Conservation (phyloP, 108 stramenopile species). For the Bacterosira constricta region DNA sequence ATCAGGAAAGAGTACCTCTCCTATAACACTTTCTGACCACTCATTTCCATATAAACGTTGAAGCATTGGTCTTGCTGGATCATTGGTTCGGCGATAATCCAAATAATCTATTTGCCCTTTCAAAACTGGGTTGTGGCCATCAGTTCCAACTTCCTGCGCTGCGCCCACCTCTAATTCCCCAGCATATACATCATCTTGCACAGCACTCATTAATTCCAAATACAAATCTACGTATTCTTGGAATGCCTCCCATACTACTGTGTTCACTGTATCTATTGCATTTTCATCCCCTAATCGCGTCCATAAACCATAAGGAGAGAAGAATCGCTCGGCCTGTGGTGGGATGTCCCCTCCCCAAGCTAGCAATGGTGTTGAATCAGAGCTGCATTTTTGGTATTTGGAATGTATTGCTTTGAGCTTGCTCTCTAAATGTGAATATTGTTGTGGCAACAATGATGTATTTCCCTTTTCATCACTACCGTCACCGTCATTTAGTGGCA, state of each 20-base stretch:
- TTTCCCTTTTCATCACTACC: not conserved
- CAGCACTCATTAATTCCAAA: slow-evolving; percentile 45
- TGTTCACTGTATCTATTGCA: slow-evolving; percentile 53
- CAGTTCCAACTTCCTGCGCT: not conserved
- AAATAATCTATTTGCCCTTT: slow-evolving; percentile 52
- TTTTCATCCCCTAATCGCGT: slow-evolving; percentile 58
- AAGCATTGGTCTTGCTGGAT: slow-evolving; percentile 89
- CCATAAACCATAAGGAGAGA: slow-evolving; percentile 81
- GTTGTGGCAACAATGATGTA: slow-evolving; percentile 26
- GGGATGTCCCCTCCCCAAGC: slow-evolving; percentile 87
- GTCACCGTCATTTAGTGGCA: slow-evolving; percentile 16
- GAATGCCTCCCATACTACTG: slow-evolving; percentile 56
- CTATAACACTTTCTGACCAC: slow-evolving; percentile 70
- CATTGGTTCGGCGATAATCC: slow-evolving; percentile 69
- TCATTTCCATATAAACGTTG: slow-evolving; percentile 74
- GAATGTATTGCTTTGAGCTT: slow-evolving; percentile 50
- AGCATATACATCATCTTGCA: slow-evolving; percentile 21
- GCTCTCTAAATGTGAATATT: slow-evolving; percentile 35
- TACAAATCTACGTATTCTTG: slow-evolving; percentile 75
- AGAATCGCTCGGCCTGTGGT: slow-evolving; percentile 64
- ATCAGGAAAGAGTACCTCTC: slow-evolving; percentile 70
- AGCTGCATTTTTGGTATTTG: slow-evolving; percentile 25
- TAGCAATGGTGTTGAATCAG: slow-evolving; percentile 26
- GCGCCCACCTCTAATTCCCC: not conserved
- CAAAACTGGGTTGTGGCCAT: slow-evolving; percentile 24